phyloP scores from a whole-genome alignment of 2,329 filamentous ascomycete genomes.

The Sporothrix curviconia region DNA sequence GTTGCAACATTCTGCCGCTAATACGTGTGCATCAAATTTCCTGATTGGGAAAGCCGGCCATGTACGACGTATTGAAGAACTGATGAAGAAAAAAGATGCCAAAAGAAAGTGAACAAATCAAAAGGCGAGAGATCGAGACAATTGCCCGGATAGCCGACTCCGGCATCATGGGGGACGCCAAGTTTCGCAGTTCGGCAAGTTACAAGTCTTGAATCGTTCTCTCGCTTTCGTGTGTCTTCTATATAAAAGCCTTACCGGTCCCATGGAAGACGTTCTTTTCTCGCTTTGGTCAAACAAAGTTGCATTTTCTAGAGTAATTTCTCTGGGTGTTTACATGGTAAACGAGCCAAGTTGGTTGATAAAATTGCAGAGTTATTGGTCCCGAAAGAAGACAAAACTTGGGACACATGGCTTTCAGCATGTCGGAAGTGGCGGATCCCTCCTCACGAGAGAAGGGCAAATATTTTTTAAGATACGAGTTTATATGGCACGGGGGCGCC shows the following conservation, averaged over 20 bases:
- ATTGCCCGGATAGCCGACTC: too few relatives aligned
- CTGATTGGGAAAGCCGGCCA: background rate
- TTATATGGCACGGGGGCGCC: background rate
- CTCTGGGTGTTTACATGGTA: too few relatives aligned
- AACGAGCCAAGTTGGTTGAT: too few relatives aligned
- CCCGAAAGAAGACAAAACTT: too few relatives aligned
- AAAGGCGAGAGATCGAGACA: too few relatives aligned
- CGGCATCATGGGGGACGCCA: background rate
- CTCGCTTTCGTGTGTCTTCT: background rate
- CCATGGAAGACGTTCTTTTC: background rate
- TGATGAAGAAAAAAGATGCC: background rate
- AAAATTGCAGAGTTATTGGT: too few relatives aligned
- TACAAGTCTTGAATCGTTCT: background rate
- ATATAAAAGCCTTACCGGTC: background rate
- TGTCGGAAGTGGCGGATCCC: constrained; percentile 9
- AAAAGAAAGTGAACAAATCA: background rate
- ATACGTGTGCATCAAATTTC: too few relatives aligned
- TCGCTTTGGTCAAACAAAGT: background rate
- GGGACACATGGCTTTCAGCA: background rate
- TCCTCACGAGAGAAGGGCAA: background rate
- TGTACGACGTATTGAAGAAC: background rate
- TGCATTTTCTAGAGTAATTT: too few relatives aligned
- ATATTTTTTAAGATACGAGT: too few relatives aligned
- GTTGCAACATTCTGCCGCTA: too few relatives aligned
- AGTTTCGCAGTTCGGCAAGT: constrained; percentile 5